Evolutionary conservation across 2,329 filamentous ascomycete species (phyloP), one percentile per base, ranked within the genome.

Genomic region (Neopestalotiopsis rosae): DNA sequence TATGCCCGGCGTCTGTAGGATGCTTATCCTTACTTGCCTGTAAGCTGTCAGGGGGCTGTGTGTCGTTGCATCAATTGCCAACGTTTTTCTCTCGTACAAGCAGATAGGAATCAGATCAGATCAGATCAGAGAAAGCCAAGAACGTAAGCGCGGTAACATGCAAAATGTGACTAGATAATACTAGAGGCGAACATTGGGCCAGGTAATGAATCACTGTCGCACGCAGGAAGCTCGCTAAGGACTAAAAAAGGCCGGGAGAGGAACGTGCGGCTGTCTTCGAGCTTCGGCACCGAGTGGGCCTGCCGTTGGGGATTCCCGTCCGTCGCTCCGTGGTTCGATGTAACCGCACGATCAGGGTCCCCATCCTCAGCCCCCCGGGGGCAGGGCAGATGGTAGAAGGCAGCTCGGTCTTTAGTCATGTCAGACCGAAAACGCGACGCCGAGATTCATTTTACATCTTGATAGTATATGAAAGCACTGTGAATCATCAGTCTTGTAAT

Each of bases 221-320:
- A 30, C 57, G 57, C 59, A 61, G 32, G 17, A 34, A 40, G 14
- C 32, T 34, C 45, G 45, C n/a, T 52, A 52, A 20, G 34, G 10
- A 10, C 34, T 38, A 38, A 38, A 38, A 38, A 38, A 38, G 45
- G 45, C 45, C 45, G 45, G 45, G 17, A 20, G n/a, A 20, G n/a
- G n/a, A 20, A 52, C n/a, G 10, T 34, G 59, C 14, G 59, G 59
- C 32, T 61, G 59, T 61, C 59, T 40, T 40, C 34, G 59, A 61
- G 57, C 59, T 61, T 61, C 59, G 59, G 59, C 59, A 61, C 59
- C 59, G 59, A 61, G 59, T 61, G 59, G 59, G 59, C 59, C 59
- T 52, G 30, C 59, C 12, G 30, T 61, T 34, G 59, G 59, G 59
- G 59, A 61, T 38, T 40, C 59, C 59, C 59, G 59, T 34, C 28